Evolutionary conservation across 495 filamentous ascomycete species (phyloP).

Genomic region (Glonium stellatum): DNA sequence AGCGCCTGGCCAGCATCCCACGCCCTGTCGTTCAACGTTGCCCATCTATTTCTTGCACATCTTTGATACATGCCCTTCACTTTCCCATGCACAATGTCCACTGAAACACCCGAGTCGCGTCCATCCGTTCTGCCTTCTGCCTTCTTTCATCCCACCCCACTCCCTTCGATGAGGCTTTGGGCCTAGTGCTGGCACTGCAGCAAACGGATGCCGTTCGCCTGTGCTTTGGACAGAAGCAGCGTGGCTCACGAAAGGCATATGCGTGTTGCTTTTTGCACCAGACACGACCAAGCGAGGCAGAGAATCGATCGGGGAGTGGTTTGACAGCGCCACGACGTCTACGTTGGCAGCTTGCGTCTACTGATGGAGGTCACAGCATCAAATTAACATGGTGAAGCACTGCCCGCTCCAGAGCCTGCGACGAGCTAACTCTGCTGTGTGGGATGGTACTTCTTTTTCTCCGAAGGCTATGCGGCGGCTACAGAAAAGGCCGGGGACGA

Average conservation of each 20-base stretch:
- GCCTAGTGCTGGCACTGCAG: not conserved
- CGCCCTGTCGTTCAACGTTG: conserved; percentile 19
- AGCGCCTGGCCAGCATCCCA: conserved; percentile 16
- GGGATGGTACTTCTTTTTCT: not conserved
- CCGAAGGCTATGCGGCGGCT: conserved; percentile 20
- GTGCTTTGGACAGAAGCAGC: not conserved
- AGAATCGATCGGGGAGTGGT: not conserved
- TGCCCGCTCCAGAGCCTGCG: not conserved
- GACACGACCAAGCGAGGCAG: not conserved
- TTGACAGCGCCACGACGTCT: not conserved
- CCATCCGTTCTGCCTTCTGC: not conserved
- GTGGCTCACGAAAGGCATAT: not conserved
- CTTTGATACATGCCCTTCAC: conserved; percentile 7
- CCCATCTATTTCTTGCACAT: conserved; percentile 7
- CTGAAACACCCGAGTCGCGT: conserved; percentile 20
- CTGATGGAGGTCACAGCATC: not conserved
- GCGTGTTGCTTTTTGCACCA: not conserved
- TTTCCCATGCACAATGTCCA: conserved; percentile 7
- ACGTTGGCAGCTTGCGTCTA: not conserved
- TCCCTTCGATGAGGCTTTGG: not conserved
- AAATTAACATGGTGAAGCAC: not conserved
- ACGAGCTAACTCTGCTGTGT: not conserved
- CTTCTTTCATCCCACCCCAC: not conserved
- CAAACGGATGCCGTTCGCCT: not conserved
- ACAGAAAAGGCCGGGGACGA: conserved; percentile 20